Evolutionary conservation across 2,329 filamentous ascomycete genomes (phyloP).

Genomic region (Fusarium euwallaceae): DNA sequence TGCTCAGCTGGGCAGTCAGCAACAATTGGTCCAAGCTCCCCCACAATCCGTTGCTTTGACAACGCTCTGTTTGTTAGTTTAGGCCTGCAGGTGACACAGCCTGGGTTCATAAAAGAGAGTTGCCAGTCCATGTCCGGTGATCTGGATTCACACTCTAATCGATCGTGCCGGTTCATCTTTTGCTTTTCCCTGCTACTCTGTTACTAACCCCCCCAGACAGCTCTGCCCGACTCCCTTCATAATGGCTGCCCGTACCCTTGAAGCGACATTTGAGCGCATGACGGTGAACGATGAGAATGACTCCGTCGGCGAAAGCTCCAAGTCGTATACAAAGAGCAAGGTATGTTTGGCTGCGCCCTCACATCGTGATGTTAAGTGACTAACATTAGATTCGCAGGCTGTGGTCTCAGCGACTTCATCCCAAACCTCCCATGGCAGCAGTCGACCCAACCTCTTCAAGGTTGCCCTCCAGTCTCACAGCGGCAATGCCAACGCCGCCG

Average conservation of each 20-base stretch:
- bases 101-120: background rate
- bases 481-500: slow-evolving; percentile 73
- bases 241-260: slow-evolving; percentile 83
- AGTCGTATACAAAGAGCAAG: slow-evolving; percentile 79
- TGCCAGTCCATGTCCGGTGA: background rate
- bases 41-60: background rate
- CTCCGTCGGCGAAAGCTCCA: slow-evolving; percentile 63
- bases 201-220: slow-evolving; percentile 44
- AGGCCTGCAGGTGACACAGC: background rate
- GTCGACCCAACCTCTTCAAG: slow-evolving; percentile 87
- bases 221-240: slow-evolving; percentile 11
- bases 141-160: background rate
- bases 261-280: slow-evolving; percentile 90
- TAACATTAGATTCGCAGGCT: slow-evolving; percentile 58
- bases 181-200: slow-evolving; percentile 18
- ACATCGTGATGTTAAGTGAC: slow-evolving; percentile 14
- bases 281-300: slow-evolving; percentile 92
- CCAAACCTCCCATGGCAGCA: slow-evolving; percentile 65
- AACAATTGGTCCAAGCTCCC: background rate
- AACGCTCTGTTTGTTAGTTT: background rate
- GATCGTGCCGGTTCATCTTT: slow-evolving; percentile 16
- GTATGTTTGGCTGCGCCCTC: slow-evolving; percentile 59
- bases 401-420: slow-evolving; percentile 49
- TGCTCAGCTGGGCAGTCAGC: background rate
- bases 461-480: slow-evolving; percentile 85